Conservation (phyloP, 495 filamentous ascomycete genomes). For the Aspergillus biplanus region DNA sequence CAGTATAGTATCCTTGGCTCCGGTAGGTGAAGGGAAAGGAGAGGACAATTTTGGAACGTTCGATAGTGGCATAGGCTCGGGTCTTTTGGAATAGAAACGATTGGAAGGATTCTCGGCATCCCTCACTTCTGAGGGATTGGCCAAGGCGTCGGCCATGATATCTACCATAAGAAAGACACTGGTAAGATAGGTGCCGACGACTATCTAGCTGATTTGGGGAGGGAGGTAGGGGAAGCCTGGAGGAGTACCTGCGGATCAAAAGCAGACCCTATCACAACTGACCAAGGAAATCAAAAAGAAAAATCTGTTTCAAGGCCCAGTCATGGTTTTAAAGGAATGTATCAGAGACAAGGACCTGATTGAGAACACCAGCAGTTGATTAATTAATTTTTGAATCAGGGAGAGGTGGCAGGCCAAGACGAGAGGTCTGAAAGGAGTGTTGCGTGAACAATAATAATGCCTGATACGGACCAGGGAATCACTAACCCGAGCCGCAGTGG, state of each 20-base stretch:
- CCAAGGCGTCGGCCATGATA: constrained; percentile 35
- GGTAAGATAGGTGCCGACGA: neutral
- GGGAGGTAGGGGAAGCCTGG: constrained; percentile 6
- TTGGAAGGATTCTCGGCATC: constrained; percentile 24
- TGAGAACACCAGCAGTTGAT: neutral
- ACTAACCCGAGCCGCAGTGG: constrained; percentile 34
- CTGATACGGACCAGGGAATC: constrained; percentile 3
- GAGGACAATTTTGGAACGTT: constrained; percentile 35
- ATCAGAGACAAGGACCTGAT: neutral
- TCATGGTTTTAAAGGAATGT: constrained; percentile 9
- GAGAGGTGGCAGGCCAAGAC: constrained; percentile 8
- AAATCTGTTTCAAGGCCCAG: neutral
- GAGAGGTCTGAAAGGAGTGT: constrained; percentile 32
- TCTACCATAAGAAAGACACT: neutral
- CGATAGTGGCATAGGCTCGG: constrained; percentile 30
- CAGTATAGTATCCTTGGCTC: constrained; percentile 25
- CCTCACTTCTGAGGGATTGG: constrained; percentile 27
- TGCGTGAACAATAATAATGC: constrained; percentile 27
- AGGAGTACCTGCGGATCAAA: constrained; percentile 19
- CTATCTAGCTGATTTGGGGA: neutral
- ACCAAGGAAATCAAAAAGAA: neutral
- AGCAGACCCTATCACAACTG: constrained; percentile 13
- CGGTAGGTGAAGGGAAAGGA: constrained; percentile 41
- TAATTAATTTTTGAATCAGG: constrained; percentile 6
- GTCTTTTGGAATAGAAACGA: constrained; percentile 29